A percentile compares a stretch with the other conserved stretches of the same genome.
These are phyloP conservation scores for Clausena lansium DNA, from an alignment of 345 rosid species.

Conservation along the genomic window DNA sequence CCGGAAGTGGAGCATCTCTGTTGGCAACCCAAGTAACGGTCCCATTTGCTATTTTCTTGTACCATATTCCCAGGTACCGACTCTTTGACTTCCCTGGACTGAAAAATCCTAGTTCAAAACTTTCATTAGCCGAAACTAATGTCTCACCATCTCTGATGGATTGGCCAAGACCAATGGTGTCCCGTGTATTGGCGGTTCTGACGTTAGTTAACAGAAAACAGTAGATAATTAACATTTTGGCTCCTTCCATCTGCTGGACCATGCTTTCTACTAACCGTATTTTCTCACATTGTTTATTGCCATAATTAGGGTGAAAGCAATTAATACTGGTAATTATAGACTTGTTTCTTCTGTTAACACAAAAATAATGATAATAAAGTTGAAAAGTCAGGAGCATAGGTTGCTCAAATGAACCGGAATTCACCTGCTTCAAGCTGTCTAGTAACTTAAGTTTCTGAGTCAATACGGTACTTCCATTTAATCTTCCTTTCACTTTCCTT, in stretches of 20 bases:
- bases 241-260: not conserved
- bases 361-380: too few relatives aligned
- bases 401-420: too few relatives aligned
- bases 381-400: too few relatives aligned
- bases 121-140: constrained; percentile 14
- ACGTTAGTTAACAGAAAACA: not conserved
- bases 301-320: constrained; percentile 1
- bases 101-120: constrained; percentile 45
- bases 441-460: too few relatives aligned
- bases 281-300: too few relatives aligned
- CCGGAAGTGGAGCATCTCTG: constrained; percentile 9
- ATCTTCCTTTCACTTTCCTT: too few relatives aligned
- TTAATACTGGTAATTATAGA: not conserved
- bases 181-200: not conserved
- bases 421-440: too few relatives aligned
- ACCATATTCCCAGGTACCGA: constrained; percentile 43
- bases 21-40: constrained; percentile 43
- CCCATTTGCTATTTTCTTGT: constrained; percentile 20
- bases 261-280: constrained; percentile 5
- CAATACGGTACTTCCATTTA: too few relatives aligned
- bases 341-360: too few relatives aligned
- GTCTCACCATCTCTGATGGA: constrained; percentile 20
- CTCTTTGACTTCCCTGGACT: constrained; percentile 17
- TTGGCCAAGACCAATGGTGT: constrained; percentile 3
- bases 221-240: not conserved